Evolutionary conservation across 2,329 filamentous ascomycete species (phyloP).

Genomic region (Pseudocercospora cruenta): DNA sequence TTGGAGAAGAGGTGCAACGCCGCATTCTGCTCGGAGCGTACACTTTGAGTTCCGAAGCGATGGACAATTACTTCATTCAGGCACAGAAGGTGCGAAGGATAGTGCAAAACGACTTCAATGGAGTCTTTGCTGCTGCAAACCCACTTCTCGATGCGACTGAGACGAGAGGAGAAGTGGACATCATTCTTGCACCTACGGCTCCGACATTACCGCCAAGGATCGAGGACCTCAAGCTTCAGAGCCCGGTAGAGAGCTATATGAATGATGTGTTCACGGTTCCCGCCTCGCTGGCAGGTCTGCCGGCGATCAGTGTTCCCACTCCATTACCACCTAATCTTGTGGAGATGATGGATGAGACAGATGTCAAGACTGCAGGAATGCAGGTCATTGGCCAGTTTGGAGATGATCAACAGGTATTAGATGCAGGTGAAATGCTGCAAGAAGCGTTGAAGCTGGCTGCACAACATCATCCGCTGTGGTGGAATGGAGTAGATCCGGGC

Average conservation of each 20-base stretch:
- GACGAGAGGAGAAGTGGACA: slow-evolving; percentile 67
- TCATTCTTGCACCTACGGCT: slow-evolving; percentile 84
- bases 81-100: slow-evolving; percentile 85
- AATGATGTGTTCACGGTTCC: slow-evolving; percentile 97
- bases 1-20: slow-evolving; percentile 83
- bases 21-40: slow-evolving; percentile 90
- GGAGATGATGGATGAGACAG: slow-evolving; percentile 28
- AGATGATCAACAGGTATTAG: slow-evolving; percentile 68
- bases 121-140: slow-evolving; percentile 71
- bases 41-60: slow-evolving; percentile 83
- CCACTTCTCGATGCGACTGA: slow-evolving; percentile 57
- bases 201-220: slow-evolving; percentile 73
- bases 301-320: slow-evolving; percentile 81
- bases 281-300: slow-evolving; percentile 86
- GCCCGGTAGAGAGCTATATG: slow-evolving; percentile 68
- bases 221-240: slow-evolving; percentile 55
- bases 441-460: slow-evolving; percentile 20
- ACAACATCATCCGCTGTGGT: background rate
- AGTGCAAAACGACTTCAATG: slow-evolving; percentile 84
- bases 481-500: background rate
- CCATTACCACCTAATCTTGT: slow-evolving; percentile 35
- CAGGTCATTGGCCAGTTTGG: slow-evolving; percentile 83
- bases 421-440: slow-evolving; percentile 57
- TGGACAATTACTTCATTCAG: slow-evolving; percentile 95
- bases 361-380: slow-evolving; percentile 60